Evolutionary conservation across 2,329 filamentous ascomycete species (phyloP), one percentile per base, ranked within the genome.

Genomic region (Microcyclospora pomicola): DNA sequence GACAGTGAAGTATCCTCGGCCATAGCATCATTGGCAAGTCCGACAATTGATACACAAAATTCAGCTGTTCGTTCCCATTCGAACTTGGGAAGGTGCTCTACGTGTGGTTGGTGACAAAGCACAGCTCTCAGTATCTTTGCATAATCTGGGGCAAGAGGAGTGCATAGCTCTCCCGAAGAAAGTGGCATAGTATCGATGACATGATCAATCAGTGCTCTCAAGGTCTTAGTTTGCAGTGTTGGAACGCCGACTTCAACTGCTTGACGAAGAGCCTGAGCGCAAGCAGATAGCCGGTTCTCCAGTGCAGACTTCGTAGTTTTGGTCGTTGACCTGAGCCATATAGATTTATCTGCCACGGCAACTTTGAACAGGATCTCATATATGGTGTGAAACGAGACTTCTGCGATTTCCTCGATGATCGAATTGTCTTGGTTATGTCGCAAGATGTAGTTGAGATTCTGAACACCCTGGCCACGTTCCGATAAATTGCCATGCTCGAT

Each of bases 381-480:
- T 32, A 95, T 76, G 42, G 73, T 72, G 53, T 91, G 80, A 48
- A 82, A 93, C n/a, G 73, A 72, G 54, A 81, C 82, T 54, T 93
- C 84, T 33, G 71, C 72, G 27, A 94, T 65, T 9, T 27, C 32
- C 27, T 64, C 58, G 44, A 64, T 48, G 33, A 48, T 58, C 19
- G 57, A 43, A 44, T 55, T 64, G 19, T 56, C 61, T 48, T 63
- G 68, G 48, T 71, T 72, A 48, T 71, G 64, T 37, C 66, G 64
- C 27, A 78, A 59, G 38, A 76, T 67, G 44, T 70, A 65, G 51
- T 69, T 70, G 38, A 77, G 58, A 48, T 74, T 67, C 44, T 64
- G 63, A 42, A 77, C 58, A 27, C 68, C 73, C 42, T 68, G 62
- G 27, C 51, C 54, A 30, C 72, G 69, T 16, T 68, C 65, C 43